A percentile compares a stretch with the other conserved stretches of the same genome.
phyloP scores from a whole-genome alignment of 2,329 filamentous ascomycete species.

The Alternaria viburni region DNA sequence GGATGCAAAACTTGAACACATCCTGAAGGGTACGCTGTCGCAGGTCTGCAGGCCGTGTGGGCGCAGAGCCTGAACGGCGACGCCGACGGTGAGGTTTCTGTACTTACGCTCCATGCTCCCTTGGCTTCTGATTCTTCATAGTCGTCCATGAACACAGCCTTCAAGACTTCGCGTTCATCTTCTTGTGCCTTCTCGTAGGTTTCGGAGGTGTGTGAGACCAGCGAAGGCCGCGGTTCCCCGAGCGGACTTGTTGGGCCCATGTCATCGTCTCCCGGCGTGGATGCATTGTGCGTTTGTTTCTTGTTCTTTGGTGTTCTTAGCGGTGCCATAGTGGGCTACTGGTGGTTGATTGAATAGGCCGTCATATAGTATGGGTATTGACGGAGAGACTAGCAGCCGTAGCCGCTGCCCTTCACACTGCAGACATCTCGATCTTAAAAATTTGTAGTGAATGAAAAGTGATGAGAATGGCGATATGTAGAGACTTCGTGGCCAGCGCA shows the following conservation, averaged over 20 bases:
- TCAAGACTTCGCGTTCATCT: constrained; percentile 84
- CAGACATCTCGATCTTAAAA: constrained; percentile 38
- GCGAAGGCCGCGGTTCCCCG: constrained; percentile 37
- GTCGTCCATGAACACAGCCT: constrained; percentile 89
- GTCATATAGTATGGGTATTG: constrained; percentile 33
- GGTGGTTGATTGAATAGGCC: constrained; percentile 41
- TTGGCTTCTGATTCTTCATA: constrained; percentile 75
- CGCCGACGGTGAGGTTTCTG: background rate
- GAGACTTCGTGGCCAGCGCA: constrained; percentile 34
- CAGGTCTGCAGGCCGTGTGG: background rate
- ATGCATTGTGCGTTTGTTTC: constrained; percentile 41
- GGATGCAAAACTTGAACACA: background rate
- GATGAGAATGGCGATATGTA: constrained; percentile 22
- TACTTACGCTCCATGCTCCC: constrained; percentile 81
- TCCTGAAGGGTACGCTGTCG: background rate
- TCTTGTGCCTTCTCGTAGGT: constrained; percentile 81
- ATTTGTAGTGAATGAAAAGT: constrained; percentile 21
- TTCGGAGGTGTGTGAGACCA: constrained; percentile 56
- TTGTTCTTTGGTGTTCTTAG: constrained; percentile 53
- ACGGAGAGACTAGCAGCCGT: constrained; percentile 54
- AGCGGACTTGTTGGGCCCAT: constrained; percentile 31
- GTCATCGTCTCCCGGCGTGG: constrained; percentile 31
- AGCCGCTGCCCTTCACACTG: constrained; percentile 55
- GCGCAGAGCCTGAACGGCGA: background rate
- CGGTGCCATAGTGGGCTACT: constrained; percentile 54